These are phyloP conservation scores for Phytophthora sp. DNA, from an alignment of 352 stramenopile species.

Conservation along the genomic window DNA sequence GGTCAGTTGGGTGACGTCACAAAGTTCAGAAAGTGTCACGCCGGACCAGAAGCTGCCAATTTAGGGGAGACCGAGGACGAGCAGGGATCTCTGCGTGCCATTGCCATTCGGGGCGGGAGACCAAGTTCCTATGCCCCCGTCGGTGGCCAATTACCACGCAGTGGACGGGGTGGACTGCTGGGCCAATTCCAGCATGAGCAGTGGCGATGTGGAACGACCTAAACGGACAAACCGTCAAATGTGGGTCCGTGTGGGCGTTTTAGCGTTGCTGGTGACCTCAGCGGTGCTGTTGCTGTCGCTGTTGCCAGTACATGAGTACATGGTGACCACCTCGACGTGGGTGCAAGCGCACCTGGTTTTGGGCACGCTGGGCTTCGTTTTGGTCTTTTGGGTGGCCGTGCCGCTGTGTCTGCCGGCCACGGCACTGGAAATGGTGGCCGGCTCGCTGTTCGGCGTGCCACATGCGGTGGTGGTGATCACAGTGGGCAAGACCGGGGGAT, in stretches of 20 bases:
- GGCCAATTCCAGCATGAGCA: neutral
- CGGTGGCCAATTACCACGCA: constrained; percentile 26
- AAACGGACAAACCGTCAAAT: constrained; percentile 10
- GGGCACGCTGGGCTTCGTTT: constrained; percentile 54
- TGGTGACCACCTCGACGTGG: constrained; percentile 50
- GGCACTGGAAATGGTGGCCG: constrained; percentile 65
- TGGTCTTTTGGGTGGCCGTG: constrained; percentile 69
- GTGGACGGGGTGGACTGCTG: constrained; percentile 18
- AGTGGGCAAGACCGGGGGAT: constrained; percentile 74
- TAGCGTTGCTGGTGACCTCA: constrained; percentile 12
- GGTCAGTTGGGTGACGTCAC: neutral
- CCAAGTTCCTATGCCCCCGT: constrained; percentile 32
- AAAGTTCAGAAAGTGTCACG: constrained; percentile 11
- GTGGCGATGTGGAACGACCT: neutral
- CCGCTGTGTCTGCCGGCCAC: constrained; percentile 75
- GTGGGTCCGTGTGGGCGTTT: constrained; percentile 32
- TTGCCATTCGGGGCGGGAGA: too few species aligned
- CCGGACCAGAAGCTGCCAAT: neutral
- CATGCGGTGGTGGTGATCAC: constrained; percentile 62
- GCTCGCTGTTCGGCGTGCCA: constrained; percentile 67
- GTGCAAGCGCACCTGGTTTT: constrained; percentile 55
- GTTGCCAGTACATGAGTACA: constrained; percentile 55
- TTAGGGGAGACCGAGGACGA: too few species aligned
- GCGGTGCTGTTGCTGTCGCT: constrained; percentile 35
- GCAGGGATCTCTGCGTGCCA: too few species aligned